Conservation (phyloP, 2,329 filamentous ascomycete species). For the Xylariaceae sp. region DNA sequence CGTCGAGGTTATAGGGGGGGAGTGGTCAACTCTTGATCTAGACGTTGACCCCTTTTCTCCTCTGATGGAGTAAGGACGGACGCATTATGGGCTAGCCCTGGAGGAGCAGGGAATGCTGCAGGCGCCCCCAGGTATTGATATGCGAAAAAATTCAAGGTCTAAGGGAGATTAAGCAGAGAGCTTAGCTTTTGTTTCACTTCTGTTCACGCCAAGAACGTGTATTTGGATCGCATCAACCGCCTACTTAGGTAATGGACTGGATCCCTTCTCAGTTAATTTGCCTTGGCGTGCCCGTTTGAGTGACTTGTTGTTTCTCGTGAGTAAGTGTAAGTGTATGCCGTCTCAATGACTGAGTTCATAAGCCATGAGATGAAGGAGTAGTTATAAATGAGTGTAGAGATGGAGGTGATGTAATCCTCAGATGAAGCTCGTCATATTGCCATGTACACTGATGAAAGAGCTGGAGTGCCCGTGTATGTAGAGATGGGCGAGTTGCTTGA, state of each 20-base stretch:
- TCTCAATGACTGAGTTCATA: not conserved
- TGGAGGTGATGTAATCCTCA: not conserved
- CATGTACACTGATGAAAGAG: not conserved
- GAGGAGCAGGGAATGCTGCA: not conserved
- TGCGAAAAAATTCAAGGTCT: not conserved
- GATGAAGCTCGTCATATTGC: not conserved
- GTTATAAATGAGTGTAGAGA: not conserved
- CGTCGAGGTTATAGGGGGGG: not conserved
- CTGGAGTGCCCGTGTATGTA: not conserved
- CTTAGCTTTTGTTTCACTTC: conserved; percentile 5
- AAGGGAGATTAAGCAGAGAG: conserved; percentile 7
- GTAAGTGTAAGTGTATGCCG: not conserved
- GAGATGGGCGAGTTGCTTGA: not conserved
- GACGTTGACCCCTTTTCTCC: not conserved
- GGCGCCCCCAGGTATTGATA: conserved; percentile 7
- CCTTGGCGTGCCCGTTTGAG: not conserved
- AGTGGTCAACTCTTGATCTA: not conserved
- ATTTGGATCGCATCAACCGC: conserved; percentile 9
- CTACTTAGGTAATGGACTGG: conserved; percentile 1
- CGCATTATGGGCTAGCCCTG: not conserved
- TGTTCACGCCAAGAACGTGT: conserved; percentile 5
- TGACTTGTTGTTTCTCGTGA: not conserved
- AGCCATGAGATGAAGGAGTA: no score
- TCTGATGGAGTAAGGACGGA: not conserved
- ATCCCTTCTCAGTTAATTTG: not conserved